phyloP scores from a whole-genome alignment of 768 basidiomycete genomes.

The Amanita subjunquillea region DNA sequence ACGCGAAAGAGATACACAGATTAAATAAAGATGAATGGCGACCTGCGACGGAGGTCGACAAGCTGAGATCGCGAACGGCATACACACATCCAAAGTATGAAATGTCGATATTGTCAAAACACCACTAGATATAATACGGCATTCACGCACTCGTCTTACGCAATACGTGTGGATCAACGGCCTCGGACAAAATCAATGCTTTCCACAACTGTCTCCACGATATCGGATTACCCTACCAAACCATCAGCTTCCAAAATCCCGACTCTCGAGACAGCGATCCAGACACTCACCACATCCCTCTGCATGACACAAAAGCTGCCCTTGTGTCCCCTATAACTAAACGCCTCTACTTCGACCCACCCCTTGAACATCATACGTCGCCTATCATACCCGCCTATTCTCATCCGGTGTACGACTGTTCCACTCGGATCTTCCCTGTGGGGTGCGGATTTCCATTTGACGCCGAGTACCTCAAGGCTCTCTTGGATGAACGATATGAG shows the following conservation, averaged over 20 bases:
- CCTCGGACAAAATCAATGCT: slow-evolving; percentile 37
- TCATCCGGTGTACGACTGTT: slow-evolving; percentile 24
- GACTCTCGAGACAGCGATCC: background rate
- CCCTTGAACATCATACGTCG: slow-evolving; percentile 62
- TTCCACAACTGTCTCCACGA: slow-evolving; percentile 77
- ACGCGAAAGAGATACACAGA: no score
- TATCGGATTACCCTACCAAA: slow-evolving; percentile 57
- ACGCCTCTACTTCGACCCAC: slow-evolving; percentile 63
- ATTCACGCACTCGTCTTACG: slow-evolving; percentile 14
- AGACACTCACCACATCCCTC: slow-evolving; percentile 48
- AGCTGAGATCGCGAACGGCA: no score
- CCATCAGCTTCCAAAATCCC: background rate
- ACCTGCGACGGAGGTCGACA: no score
- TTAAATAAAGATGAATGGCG: no score
- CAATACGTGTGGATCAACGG: slow-evolving; percentile 50
- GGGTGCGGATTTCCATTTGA: slow-evolving; percentile 37
- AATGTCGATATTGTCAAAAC: no score
- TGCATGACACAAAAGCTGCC: slow-evolving; percentile 66
- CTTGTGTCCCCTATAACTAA: slow-evolving; percentile 31
- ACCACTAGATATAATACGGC: no score
- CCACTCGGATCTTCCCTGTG: slow-evolving; percentile 9
- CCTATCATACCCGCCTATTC: slow-evolving; percentile 62
- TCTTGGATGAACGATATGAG: slow-evolving; percentile 46
- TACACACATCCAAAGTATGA: no score
- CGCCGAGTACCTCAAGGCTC: slow-evolving; percentile 35